Evolutionary conservation across 2,329 filamentous ascomycete species (phyloP).

Genomic region (Shiraia sp.): DNA sequence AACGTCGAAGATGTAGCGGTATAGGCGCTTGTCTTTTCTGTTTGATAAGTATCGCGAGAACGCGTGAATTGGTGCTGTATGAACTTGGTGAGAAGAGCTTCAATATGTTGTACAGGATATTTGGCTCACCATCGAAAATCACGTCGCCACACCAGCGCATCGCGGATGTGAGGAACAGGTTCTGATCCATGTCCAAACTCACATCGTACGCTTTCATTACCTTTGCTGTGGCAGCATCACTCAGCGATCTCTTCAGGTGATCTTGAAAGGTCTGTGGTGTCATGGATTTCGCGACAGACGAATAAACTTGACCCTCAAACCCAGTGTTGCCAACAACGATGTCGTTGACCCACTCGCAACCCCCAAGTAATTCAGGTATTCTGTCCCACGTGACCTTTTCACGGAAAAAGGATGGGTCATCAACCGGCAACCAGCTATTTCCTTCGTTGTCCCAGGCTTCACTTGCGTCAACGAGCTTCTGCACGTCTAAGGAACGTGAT

Average conservation of each 20-base stretch:
- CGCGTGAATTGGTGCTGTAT: conserved; percentile 19
- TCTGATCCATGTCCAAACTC: conserved; percentile 32
- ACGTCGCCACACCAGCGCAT: conserved; percentile 51
- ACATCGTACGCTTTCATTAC: conserved; percentile 46
- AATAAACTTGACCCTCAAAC: conserved; percentile 1
- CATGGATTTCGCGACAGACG: not conserved
- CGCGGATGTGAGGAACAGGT: conserved; percentile 42
- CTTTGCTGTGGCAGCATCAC: conserved; percentile 7
- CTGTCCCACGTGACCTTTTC: conserved; percentile 24
- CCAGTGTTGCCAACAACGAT: conserved; percentile 46
- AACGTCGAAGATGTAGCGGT: conserved; percentile 33
- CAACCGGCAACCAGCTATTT: conserved; percentile 12
- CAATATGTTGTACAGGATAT: not conserved
- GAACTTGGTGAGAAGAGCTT: not conserved
- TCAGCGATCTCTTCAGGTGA: conserved; percentile 20
- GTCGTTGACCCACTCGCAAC: conserved; percentile 47
- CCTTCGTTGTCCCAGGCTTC: conserved; percentile 4
- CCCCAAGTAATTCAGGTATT: conserved; percentile 14
- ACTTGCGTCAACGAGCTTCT: conserved; percentile 18
- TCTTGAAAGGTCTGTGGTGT: conserved; percentile 25
- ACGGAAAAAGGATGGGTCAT: conserved; percentile 21
- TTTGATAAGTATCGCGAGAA: conserved; percentile 13
- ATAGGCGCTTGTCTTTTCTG: conserved; percentile 18
- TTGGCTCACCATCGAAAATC: conserved; percentile 44
- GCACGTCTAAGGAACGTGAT: conserved; percentile 9